Evolutionary conservation across 2,329 filamentous ascomycete genomes (phyloP), one percentile per base, ranked within the genome.

Genomic region (Scedosporium minutisporum): DNA sequence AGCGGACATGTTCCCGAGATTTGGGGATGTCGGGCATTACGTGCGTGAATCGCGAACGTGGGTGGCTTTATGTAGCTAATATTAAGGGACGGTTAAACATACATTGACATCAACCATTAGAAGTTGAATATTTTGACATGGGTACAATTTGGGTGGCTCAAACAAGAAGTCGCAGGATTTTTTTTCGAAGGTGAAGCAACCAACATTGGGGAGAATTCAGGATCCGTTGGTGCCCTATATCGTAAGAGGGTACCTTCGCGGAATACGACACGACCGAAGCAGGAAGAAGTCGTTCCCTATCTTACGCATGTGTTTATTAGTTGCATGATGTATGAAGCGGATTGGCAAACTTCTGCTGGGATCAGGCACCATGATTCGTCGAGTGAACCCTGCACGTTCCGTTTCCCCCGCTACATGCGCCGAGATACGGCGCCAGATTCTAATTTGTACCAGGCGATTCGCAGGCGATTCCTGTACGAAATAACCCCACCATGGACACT

Each of bases 401-500:
- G 51, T 25, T 55, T 55, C 21, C 51, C 51, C 51, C 51, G 51
- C 51, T 27, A 55, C 23, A 27, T 14, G 23, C 18, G 51, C 51
- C 51, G 51, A 55, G 51, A 55, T 55, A 55, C 51, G 51, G 51
- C 51, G 51, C 51, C 51, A 27, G 44, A 48, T 48, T n/a, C 44
- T 25, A 23, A 55, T 55, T 23, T 27, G 25, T 25, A 62, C 33
- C 60, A 53, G 21, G 18, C 60, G 38, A 62, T 58, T 61, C 38
- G 12, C 38, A 12, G 21, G 42, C 18, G 51, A 62, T 58, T 61
- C 38, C 21, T 29, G 10, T 14, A 29, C 18, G 27, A 62, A 62
- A 55, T 57, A 46, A 62, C 60, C 60, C 60, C 60, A 62, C 60
- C 53, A 62, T 42, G 16, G 3, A 25, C n/a, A 23, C 33, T 44